Percentiles rank a stretch among this genome's conserved stretches.
Evolutionary conservation across 805 yeast species (phyloP).

Genomic region (Barnettozyma vustinii): DNA sequence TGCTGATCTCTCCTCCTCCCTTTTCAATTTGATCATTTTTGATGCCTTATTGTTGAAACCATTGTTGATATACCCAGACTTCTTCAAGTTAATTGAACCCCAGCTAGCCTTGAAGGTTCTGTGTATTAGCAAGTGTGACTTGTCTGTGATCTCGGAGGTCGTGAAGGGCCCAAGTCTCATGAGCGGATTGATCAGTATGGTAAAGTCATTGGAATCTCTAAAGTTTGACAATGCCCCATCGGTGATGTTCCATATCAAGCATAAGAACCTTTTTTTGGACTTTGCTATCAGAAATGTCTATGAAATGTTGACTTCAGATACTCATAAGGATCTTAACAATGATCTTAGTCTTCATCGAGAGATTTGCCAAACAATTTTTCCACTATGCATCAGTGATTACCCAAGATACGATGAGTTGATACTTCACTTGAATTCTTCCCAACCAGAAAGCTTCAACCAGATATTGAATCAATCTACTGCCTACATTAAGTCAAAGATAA

Average conservation of each 20-base stretch:
- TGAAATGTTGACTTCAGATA: slow-evolving; percentile 14
- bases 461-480: slow-evolving; percentile 9
- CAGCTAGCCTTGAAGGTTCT: slow-evolving; percentile 26
- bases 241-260: slow-evolving; percentile 23
- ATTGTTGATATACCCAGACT: slow-evolving; percentile 22
- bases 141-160: slow-evolving; percentile 14
- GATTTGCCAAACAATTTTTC: slow-evolving; percentile 17
- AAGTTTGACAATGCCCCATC: slow-evolving; percentile 23
- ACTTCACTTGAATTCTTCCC: slow-evolving; percentile 12
- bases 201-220: slow-evolving; percentile 15
- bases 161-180: slow-evolving; percentile 11
- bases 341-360: slow-evolving; percentile 2
- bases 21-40: slow-evolving; percentile 22
- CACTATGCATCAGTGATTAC: slow-evolving; percentile 23
- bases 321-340: slow-evolving; percentile 7
- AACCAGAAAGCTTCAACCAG: slow-evolving; percentile 8
- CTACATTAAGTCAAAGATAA: slow-evolving; percentile 18
- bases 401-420: slow-evolving; percentile 23
- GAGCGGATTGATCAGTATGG: slow-evolving; percentile 15
- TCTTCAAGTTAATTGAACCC: slow-evolving; percentile 26
- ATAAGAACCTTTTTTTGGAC: slow-evolving; percentile 17
- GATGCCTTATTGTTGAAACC: slow-evolving; percentile 28
- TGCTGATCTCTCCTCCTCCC: slow-evolving; percentile 14
- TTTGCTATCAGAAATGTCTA: slow-evolving; percentile 18
- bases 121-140: slow-evolving; percentile 26